phyloP scores from a whole-genome alignment of 495 filamentous ascomycete species.

The Aspergillus bridgeri region DNA sequence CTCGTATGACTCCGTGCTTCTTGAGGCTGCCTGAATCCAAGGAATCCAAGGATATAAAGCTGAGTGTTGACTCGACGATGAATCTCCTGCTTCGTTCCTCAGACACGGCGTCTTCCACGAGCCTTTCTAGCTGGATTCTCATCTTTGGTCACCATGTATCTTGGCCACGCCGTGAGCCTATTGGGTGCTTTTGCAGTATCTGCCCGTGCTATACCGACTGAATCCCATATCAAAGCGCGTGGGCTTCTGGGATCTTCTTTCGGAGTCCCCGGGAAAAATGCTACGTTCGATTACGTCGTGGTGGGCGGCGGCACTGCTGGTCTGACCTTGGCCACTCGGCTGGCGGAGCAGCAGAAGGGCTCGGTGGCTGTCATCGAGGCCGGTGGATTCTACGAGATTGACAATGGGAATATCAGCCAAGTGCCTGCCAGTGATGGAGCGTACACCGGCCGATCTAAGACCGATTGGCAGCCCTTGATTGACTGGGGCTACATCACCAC shows the following conservation, averaged over 20 bases:
- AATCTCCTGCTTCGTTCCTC: background rate
- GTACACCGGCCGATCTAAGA: conserved; percentile 17
- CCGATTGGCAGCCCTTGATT: conserved; percentile 26
- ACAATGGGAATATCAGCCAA: conserved; percentile 42
- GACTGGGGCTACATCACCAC: conserved; percentile 43
- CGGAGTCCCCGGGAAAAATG: background rate
- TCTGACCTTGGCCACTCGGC: conserved; percentile 42
- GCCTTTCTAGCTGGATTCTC: background rate
- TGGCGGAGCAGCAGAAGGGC: conserved; percentile 27
- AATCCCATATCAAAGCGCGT: background rate
- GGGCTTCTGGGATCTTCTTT: background rate
- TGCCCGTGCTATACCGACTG: background rate
- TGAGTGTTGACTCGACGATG: no score
- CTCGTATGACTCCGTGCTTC: background rate
- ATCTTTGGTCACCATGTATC: background rate
- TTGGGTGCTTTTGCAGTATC: background rate
- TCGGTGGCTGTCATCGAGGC: conserved; percentile 51
- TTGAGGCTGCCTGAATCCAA: background rate
- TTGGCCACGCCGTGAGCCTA: background rate
- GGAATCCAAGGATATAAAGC: background rate
- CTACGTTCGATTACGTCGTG: conserved; percentile 42
- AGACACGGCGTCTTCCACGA: background rate
- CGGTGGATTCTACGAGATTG: conserved; percentile 47
- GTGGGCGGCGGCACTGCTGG: conserved; percentile 52
- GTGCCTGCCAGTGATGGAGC: conserved; percentile 36